Evolutionary conservation across 768 basidiomycete species (phyloP).

Genomic region (Favolaschia claudopus): DNA sequence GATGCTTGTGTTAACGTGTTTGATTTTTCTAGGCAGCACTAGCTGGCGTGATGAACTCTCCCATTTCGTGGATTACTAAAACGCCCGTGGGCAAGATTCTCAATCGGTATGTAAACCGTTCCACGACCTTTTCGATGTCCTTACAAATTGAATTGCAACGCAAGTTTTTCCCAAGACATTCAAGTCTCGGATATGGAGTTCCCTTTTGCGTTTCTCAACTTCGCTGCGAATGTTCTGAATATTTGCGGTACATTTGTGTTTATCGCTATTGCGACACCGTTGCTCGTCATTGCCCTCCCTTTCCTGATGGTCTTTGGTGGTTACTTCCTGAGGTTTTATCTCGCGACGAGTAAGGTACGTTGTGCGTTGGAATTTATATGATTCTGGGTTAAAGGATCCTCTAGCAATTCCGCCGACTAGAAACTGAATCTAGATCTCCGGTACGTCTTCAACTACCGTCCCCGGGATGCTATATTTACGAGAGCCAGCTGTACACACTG

Average conservation of each 20-base stretch:
- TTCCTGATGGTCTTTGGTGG: neutral
- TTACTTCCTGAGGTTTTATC: constrained; percentile 13
- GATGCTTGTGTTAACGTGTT: neutral
- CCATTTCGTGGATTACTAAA: too few species aligned
- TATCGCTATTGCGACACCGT: constrained; percentile 10
- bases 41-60: too few species aligned
- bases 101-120: too few species aligned
- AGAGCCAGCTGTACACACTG: constrained; percentile 19
- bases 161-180: too few species aligned
- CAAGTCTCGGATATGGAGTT: constrained; percentile 15
- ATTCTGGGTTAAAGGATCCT: neutral
- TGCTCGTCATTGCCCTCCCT: constrained; percentile 12
- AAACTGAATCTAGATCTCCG: constrained; percentile 15
- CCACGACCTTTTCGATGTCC: too few species aligned
- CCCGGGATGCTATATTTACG: neutral
- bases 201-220: constrained; percentile 16
- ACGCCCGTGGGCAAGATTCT: too few species aligned
- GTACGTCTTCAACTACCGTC: neutral
- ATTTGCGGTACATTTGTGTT: constrained; percentile 13
- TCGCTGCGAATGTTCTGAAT: neutral
- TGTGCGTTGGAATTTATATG: neutral
- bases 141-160: too few species aligned
- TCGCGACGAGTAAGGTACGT: constrained; percentile 21
- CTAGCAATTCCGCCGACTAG: constrained; percentile 20
- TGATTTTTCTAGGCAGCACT: neutral